Conservation (phyloP, 108 stramenopile genomes). For the Cyclotella cryptica region DNA sequence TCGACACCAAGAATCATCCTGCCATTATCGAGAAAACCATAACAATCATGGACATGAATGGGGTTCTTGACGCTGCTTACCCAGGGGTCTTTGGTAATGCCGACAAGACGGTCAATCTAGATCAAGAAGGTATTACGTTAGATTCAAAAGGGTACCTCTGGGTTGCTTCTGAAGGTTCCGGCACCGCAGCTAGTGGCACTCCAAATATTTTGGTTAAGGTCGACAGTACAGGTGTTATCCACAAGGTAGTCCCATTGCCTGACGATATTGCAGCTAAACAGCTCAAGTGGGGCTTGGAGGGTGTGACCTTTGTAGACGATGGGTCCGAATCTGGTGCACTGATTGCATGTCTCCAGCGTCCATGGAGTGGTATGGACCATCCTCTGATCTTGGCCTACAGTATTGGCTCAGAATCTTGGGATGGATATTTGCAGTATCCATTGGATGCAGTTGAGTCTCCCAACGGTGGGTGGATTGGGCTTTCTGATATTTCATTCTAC, state of each 20-base stretch:
- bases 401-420: neutral
- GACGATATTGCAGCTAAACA: conserved; percentile 47
- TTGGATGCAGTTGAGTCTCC: conserved; percentile 62
- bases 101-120: conserved; percentile 77
- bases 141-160: conserved; percentile 52
- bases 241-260: conserved; percentile 59
- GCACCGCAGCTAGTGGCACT: conserved; percentile 52
- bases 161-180: conserved; percentile 74
- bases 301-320: conserved; percentile 53
- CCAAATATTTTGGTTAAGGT: conserved; percentile 62
- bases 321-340: conserved; percentile 36
- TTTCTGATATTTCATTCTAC: conserved; percentile 66
- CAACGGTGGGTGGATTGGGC: conserved; percentile 81
- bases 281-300: conserved; percentile 73
- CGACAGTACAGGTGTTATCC: conserved; percentile 45
- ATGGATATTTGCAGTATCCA: conserved; percentile 68
- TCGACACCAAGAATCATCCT: conserved; percentile 51
- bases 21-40: conserved; percentile 34
- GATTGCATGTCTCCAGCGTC: conserved; percentile 70
- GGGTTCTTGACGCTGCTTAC: conserved; percentile 21
- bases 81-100: conserved; percentile 53
- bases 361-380: conserved; percentile 47
- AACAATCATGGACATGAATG: neutral
- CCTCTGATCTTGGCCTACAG: conserved; percentile 63
- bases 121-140: conserved; percentile 69